These are phyloP conservation scores for Biscogniauxia sp. DNA, from an alignment of 2,329 filamentous ascomycete genomes.

Conservation along the genomic window DNA sequence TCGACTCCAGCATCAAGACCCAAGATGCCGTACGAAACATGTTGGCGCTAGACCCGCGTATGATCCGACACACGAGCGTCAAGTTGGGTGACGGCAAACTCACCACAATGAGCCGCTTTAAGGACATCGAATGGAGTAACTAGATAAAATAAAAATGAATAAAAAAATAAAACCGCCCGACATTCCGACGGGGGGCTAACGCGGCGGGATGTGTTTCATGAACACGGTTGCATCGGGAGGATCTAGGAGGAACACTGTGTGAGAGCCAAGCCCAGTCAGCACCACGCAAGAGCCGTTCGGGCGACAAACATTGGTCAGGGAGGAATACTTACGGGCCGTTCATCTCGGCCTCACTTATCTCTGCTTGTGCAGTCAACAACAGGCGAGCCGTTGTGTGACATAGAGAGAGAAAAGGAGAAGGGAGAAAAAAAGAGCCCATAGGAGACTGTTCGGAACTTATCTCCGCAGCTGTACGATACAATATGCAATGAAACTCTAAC, in stretches of 20 bases:
- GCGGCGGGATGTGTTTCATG: neutral
- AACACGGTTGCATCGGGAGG: neutral
- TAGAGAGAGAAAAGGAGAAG: neutral
- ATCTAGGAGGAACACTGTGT: neutral
- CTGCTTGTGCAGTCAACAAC: neutral
- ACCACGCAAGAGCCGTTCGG: neutral
- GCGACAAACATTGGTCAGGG: neutral
- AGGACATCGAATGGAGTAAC: constrained; percentile 45
- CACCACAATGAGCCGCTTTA: constrained; percentile 48
- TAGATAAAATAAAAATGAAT: constrained; percentile 21
- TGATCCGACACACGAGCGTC: constrained; percentile 84
- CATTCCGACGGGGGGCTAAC: neutral
- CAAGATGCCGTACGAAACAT: constrained; percentile 75
- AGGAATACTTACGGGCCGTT: neutral
- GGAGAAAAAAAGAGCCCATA: neutral
- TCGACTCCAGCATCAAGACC: constrained; percentile 72
- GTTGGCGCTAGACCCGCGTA: constrained; percentile 80
- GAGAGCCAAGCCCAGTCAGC: neutral
- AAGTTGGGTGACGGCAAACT: constrained; percentile 72
- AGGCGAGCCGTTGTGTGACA: neutral
- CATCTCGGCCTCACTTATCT: neutral
- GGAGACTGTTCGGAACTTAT: neutral
- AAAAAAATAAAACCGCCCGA: neutral
- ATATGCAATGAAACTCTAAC: neutral
- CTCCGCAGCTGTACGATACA: neutral